Base-by-base conservation (phyloP, 2,329 filamentous ascomycete species). In the Ascomycota sp. region DNA sequence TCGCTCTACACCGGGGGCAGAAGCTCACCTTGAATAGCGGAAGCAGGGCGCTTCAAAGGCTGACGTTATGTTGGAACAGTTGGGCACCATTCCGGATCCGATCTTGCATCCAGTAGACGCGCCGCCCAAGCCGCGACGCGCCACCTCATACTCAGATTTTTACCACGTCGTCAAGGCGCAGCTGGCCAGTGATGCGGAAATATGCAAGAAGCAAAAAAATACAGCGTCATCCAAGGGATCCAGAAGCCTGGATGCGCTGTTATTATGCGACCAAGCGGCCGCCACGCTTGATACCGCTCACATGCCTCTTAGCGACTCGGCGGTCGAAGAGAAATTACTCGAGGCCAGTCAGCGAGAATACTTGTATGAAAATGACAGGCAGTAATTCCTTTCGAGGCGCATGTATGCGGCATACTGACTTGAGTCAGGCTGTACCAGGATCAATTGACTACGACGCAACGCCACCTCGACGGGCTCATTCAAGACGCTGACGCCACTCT, bases 301-400 rank as follows among this genome's bases (percentile, higher is more conserved):
- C 21, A 32, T 39, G 6, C 28, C 34, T 13, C 29, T 37, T 17
- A 42, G 47, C 32, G 39, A 45, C 20, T 39, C 35, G 31, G 61
- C 24, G 3, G 3, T 75, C 30, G 71, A 77, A 40, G 64, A 70
- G 28, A 68, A 72, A 39, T 54, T 95, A 44, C 57, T 92, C 20
- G 69, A 85, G 42, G 73, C 81, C 31, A 89, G 80, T 47, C 81
- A 92, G 48, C 73, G 79, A 40, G 73, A 86, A 47, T 93, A 93
- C 50, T 59, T 76, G 73, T 85, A 65, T 40, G 72, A 48, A 8
- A n/a, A 17, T 6, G 7, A 9, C 20, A 6, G 9, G 12, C 26
- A n/a, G 20, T n/a, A n/a, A n/a, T n/a, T n/a, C n/a, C n/a, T n/a
- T n/a, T n/a, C n/a, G n/a, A n/a, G n/a, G n/a, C n/a, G n/a, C n/a